Evolutionary conservation across 176 grass and related monocot genomes (phyloP), one percentile per base, ranked within the genome.

Genomic region (Ensete ventricosum): DNA sequence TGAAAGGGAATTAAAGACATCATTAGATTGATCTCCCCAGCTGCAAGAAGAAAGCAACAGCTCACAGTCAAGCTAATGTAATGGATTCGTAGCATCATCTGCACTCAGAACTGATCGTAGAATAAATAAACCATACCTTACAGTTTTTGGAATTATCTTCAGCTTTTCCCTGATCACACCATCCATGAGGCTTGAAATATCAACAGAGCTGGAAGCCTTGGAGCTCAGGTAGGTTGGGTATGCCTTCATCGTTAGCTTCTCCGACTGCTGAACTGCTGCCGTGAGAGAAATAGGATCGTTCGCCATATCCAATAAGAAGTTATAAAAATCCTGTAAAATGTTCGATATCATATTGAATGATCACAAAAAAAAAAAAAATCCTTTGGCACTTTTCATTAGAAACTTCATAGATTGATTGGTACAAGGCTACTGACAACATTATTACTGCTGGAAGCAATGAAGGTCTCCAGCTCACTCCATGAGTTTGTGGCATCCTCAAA

Each of bases 101-200:
- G 1, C 50, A 9, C 14, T 64, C 34, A 19, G 10, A 27, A 48
- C 9, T 69, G 8, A 62, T 62, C 2, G 12, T n/a, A 34, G 10
- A 14, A 52, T 69, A 11, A 14, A 52, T 69, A 11, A 55, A 11
- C 20, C 67, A 58, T 76, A 90, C 88, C n/a, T 64, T 0, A 90
- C 2, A 49, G 88, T 78, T 21, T 85, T 87, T 14, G 92, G 92
- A 55, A 96, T 79, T 20, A 96, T 96, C 54, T 86, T 88, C 10
- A 96, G 86, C 79, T 96, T 96, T 13, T 85, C 17, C 83, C 70
- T 96, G 75, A 96, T 74, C 55, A 72, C 80, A 7, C 88, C 92
- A 69, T 96, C 91, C 92, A 96, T 91, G 78, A 88, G 64, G 72
- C 62, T 71, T 1, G 0, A 13, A 26, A 91, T 64, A 5, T 43